Percentiles rank a stretch among this genome's conserved stretches.
These are phyloP conservation scores for Camellia japonica DNA, from an alignment of 148 eudicot species.

Conservation along the genomic window DNA sequence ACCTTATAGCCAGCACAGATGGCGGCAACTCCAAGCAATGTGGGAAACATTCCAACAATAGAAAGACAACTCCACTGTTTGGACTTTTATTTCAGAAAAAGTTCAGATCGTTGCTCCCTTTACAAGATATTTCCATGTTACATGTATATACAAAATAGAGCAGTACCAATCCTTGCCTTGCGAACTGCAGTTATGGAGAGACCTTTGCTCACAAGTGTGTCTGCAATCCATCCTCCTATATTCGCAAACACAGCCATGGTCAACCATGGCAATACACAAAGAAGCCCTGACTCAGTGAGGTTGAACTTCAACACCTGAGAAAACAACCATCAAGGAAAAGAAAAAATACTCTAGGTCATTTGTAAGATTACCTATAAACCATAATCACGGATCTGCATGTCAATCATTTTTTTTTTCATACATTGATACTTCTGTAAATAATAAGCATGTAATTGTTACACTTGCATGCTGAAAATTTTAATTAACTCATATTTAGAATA, in stretches of 20 bases:
- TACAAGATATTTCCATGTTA: neutral
- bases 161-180: constrained; percentile 49
- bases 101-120: neutral
- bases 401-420: neutral
- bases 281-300: constrained; percentile 86
- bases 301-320: constrained; percentile 89
- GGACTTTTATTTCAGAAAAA: neutral
- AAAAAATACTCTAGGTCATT: constrained; percentile 12
- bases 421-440: neutral
- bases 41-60: too few species aligned
- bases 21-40: too few species aligned
- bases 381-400: neutral
- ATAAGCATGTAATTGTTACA: neutral
- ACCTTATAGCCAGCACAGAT: too few species aligned
- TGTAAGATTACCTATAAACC: constrained; percentile 22
- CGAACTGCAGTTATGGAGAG: constrained; percentile 85
- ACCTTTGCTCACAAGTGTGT: constrained; percentile 82
- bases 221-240: constrained; percentile 99
- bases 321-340: constrained; percentile 12
- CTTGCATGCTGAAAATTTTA: neutral
- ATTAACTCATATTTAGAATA: neutral
- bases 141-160: neutral
- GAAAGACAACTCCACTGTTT: neutral
- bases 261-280: constrained; percentile 95
- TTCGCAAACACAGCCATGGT: constrained; percentile 97